Conservation (phyloP, 495 filamentous ascomycete species). For the Trichoderma erinaceum region DNA sequence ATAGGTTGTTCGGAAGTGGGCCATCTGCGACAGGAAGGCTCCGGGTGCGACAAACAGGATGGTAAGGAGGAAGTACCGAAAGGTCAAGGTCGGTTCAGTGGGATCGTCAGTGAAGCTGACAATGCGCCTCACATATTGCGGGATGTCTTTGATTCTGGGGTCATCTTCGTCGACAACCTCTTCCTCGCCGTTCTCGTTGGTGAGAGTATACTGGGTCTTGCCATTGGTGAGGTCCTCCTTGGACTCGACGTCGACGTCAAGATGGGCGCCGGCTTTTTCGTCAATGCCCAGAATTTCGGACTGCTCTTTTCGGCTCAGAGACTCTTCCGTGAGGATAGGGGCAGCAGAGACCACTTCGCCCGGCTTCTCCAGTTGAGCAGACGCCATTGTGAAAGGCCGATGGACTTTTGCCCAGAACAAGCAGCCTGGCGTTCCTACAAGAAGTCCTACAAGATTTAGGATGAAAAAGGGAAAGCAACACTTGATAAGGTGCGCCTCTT, state of each 20-base stretch:
- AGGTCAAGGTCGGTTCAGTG: constrained; percentile 46
- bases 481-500: neutral
- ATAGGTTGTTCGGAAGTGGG: constrained; percentile 46
- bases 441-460: neutral
- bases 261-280: neutral
- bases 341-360: neutral
- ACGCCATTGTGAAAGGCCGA: neutral
- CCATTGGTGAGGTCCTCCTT: constrained; percentile 6
- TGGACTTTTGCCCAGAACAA: neutral
- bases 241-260: neutral
- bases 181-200: constrained; percentile 12
- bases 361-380: constrained; percentile 5
- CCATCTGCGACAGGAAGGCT: constrained; percentile 49
- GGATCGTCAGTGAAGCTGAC: constrained; percentile 50
- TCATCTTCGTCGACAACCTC: constrained; percentile 37
- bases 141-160: constrained; percentile 42
- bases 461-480: neutral
- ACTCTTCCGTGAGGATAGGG: neutral
- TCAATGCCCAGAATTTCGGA: neutral
- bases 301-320: neutral
- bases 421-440: neutral
- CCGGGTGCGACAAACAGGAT: constrained; percentile 48
- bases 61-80: constrained; percentile 50
- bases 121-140: constrained; percentile 44
- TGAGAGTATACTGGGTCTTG: constrained; percentile 1